phyloP scores from a whole-genome alignment of 768 basidiomycete species.

The Ephemerocybe angulata region DNA sequence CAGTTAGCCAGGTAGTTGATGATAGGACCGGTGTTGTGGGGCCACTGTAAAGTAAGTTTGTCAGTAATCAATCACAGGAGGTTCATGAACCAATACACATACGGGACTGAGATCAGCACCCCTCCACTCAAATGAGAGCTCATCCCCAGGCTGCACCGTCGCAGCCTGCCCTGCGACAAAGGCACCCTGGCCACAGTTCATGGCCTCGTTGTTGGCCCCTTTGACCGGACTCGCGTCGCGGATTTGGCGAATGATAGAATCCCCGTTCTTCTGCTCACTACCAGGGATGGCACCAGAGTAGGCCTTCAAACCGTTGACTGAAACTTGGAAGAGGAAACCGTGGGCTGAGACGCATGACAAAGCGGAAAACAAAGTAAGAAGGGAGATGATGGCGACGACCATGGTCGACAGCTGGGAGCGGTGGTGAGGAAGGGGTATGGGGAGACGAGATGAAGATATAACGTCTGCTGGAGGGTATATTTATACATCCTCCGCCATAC shows the following conservation, averaged over 20 bases:
- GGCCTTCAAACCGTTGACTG: slow-evolving; percentile 33
- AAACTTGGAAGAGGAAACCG: slow-evolving; percentile 37
- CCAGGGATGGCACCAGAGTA: slow-evolving; percentile 35
- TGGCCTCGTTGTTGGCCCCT: slow-evolving; percentile 50
- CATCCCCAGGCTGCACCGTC: slow-evolving; percentile 58
- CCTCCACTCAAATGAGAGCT: slow-evolving; percentile 54
- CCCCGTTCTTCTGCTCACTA: slow-evolving; percentile 13
- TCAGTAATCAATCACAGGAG: background rate
- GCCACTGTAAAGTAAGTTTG: slow-evolving; percentile 32
- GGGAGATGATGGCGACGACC: no score
- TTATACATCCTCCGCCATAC: no score
- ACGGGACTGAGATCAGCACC: slow-evolving; percentile 39
- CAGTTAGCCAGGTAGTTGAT: slow-evolving; percentile 74
- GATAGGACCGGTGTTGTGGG: slow-evolving; percentile 62
- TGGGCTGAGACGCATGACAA: slow-evolving; percentile 41
- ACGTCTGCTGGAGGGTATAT: no score
- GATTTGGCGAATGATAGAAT: slow-evolving; percentile 40
- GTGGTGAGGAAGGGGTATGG: no score
- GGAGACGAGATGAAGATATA: no score
- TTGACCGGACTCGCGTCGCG: slow-evolving; percentile 39
- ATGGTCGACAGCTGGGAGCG: no score
- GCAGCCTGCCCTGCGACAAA: slow-evolving; percentile 47
- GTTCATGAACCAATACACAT: slow-evolving; percentile 15
- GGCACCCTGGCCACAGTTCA: slow-evolving; percentile 59
- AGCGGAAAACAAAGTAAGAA: no score